Evolutionary conservation across 2,329 filamentous ascomycete genomes (phyloP), one percentile per base, ranked within the genome.

Genomic region (Diaporthe ilicicola): DNA sequence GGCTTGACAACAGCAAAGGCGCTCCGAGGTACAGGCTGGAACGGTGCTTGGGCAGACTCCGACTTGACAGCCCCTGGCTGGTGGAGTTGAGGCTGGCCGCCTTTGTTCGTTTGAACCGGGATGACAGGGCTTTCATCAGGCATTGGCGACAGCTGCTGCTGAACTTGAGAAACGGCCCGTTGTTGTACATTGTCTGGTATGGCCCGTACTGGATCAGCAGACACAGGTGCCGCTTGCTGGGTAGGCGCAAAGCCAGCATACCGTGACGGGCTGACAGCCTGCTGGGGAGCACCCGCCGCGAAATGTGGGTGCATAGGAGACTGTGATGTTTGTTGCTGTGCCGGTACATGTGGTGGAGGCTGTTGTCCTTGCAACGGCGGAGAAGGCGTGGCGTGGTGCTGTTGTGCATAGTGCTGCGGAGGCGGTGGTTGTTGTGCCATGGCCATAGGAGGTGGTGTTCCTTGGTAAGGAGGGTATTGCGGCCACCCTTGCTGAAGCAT

Each of bases 331-430:
- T 70, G 68, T 46, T 71, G 54, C 55, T 71, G 69, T 12, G 34
- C n/a, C 15, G 22, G 44, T 27, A 69, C 48, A 29, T 67, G 50
- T 34, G 64, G 71, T 29, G 69, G 55, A 17, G 29, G 42, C 29
- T 54, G 22, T 39, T 69, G 64, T 13, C 65, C 71, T 68, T 65
- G 71, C 7, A 46, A 17, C 12, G 55, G 32, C 12, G 69, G 64
- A 50, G 71, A 56, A 17, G 69, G 44, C 27, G 56, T 53, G 17
- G 29, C 34, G 5, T 65, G 65, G 17, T 69, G 71, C n/a, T 44
- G 69, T 27, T 64, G 64, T 17, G 48, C 61, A 51, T 71, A 71
- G 19, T 73, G 71, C 59, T 73, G 71, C n/a, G 66, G 69, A 46
- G 71, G 69, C 0, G 71, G 65, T 24, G 71, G 64, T 19, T 71